phyloP scores from a whole-genome alignment of 129 eudicot species.

The Sambucus nigra region DNA sequence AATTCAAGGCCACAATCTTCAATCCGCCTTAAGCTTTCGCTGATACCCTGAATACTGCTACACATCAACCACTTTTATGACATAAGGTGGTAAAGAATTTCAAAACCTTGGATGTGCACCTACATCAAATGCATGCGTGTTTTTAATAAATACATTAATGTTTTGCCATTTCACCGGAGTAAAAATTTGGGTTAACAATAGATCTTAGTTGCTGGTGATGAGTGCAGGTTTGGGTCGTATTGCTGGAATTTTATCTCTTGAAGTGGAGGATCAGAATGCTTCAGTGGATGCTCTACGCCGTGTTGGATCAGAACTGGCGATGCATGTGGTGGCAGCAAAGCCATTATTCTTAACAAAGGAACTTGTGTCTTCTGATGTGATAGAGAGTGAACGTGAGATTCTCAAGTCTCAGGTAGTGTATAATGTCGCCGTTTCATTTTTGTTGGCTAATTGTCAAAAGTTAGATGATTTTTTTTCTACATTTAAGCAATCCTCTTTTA shows the following conservation, averaged over 20 bases:
- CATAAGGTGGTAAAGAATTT: background rate
- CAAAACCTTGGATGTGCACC: background rate
- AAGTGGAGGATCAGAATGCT: conserved; percentile 67
- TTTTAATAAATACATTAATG: background rate
- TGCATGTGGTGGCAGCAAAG: conserved; percentile 96
- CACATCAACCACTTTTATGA: no score
- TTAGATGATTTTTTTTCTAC: background rate
- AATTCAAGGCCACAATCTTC: no score
- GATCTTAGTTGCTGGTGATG: conserved; percentile 7
- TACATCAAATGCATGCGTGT: background rate
- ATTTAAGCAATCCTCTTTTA: no score
- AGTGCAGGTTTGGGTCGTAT: conserved; percentile 80
- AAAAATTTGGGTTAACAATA: background rate
- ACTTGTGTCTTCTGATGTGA: conserved; percentile 56
- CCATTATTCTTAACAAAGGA: conserved; percentile 76
- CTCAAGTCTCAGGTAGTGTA: conserved; percentile 75
- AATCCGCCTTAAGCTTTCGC: no score
- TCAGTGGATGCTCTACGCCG: conserved; percentile 58
- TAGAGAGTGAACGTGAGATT: conserved; percentile 76
- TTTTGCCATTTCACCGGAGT: background rate
- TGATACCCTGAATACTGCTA: no score
- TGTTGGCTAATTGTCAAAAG: background rate
- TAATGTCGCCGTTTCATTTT: background rate
- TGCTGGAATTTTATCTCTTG: conserved; percentile 82
- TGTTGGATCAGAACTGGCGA: conserved; percentile 90